Evolutionary conservation across 768 basidiomycete genomes (phyloP).

Genomic region (Neoboletus subvelutipes): DNA sequence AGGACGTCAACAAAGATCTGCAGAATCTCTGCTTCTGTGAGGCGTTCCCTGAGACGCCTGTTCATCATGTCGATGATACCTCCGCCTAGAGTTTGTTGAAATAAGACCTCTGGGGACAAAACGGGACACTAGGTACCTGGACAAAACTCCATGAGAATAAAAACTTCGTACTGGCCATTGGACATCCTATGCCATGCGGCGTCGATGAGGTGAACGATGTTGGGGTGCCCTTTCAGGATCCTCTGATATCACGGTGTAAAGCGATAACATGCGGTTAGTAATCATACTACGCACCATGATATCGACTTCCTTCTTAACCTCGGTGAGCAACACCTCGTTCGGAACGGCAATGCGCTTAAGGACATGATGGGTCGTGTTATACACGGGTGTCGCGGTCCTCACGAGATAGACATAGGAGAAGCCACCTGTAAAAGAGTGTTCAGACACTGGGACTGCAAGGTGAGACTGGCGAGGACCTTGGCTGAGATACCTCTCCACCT

Average conservation of each 20-base stretch:
- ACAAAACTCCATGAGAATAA: constrained; percentile 99
- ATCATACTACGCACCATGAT: constrained; percentile 75
- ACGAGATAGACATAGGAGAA: constrained; percentile 99
- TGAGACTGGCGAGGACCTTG: constrained; percentile 61
- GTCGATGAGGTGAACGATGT: constrained; percentile 95
- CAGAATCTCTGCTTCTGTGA: constrained; percentile 94
- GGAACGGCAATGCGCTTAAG: constrained; percentile 94
- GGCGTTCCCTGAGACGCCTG: constrained; percentile 86
- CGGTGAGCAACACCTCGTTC: constrained; percentile 83
- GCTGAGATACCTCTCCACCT: constrained; percentile 91
- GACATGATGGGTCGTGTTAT: constrained; percentile 92
- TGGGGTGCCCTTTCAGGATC: constrained; percentile 87
- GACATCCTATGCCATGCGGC: constrained; percentile 87
- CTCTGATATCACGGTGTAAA: constrained; percentile 54
- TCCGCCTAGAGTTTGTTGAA: constrained; percentile 56
- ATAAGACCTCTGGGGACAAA: constrained; percentile 9
- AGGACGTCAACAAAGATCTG: constrained; percentile 98
- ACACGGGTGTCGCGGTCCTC: constrained; percentile 78
- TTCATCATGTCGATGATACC: constrained; percentile 99
- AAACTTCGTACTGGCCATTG: constrained; percentile 88
- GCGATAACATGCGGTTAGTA: constrained; percentile 13
- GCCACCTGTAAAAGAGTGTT: constrained; percentile 60
- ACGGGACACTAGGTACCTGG: constrained; percentile 52
- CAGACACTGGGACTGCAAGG: constrained; percentile 9
- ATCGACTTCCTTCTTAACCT: constrained; percentile 97